Base-by-base conservation (phyloP, 768 basidiomycete genomes). In the Leccinum boreale region DNA sequence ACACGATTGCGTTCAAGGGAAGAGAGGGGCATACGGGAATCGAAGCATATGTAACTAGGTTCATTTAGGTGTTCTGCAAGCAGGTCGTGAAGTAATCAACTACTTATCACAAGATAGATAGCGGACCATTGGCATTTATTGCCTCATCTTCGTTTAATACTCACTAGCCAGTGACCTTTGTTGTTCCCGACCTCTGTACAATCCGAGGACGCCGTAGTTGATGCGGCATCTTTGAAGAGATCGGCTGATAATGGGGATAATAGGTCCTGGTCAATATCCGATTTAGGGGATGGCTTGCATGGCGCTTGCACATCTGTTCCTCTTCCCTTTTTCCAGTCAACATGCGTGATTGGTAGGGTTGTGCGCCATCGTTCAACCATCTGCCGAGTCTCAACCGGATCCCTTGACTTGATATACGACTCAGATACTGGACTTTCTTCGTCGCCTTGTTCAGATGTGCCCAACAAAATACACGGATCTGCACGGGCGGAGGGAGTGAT, bases 1-100 rank as follows among this genome's bases (percentile, higher is more conserved):
- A 66, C 78, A 53, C 81, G 79, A 62, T 70, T 88, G 57, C 78
- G 84, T 33, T 77, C 75, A 48, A 77, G 71, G 62, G 70, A 74
- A 53, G 71, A 76, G 36, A 70, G 74, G 47, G 62, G 57, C 3
- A 17, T 31, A 29, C 31, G 6, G 45, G 45, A 52, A 44, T 52
- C 29, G 26, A 50, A 46, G 33, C n/a, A 36, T 5, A 29, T 48
- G n/a, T 50, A 35, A 14, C 53, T 19, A 10, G n/a, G 51, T 35
- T 28, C 3, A 17, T 36, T 33, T 23, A 19, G 28, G 21, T 10
- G 10, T 2, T 28, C n/a, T 23, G 28, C 7, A 26, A 39, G 15
- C 29, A 58, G 33, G 23, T 36, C 19, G n/a, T 35, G 11, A 55
- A 28, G 9, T 55, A 39, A n/a, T 1, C 42, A 19, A 10, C 42